Percentiles rank a stretch among this genome's conserved stretches.
Conservation (phyloP, 2,329 filamentous ascomycete genomes). For the Ophiostoma perfectum region DNA sequence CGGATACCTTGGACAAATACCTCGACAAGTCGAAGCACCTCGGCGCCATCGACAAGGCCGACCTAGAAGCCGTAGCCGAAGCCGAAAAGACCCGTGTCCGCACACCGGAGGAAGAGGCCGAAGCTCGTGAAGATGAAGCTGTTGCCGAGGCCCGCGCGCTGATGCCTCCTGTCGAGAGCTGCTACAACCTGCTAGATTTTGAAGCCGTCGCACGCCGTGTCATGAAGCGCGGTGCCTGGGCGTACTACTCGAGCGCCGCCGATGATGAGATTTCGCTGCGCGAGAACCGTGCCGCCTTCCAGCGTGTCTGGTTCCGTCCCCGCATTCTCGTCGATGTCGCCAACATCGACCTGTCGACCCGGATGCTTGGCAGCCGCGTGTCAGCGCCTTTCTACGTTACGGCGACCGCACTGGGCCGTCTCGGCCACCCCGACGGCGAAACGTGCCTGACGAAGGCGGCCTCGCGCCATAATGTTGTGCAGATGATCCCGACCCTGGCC, state of each 20-base stretch:
- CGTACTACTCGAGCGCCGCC: slow-evolving; percentile 91
- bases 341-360: slow-evolving; percentile 78
- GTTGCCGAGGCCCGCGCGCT: slow-evolving; percentile 66
- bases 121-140: slow-evolving; percentile 54
- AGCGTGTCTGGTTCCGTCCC: slow-evolving; percentile 95
- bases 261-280: slow-evolving; percentile 89
- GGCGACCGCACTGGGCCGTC: slow-evolving; percentile 89
- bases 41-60: slow-evolving; percentile 67
- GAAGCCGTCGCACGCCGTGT: slow-evolving; percentile 82
- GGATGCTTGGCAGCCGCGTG: slow-evolving; percentile 84
- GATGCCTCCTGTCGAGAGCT: slow-evolving; percentile 78
- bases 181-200: slow-evolving; percentile 93
- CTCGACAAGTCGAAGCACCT: slow-evolving; percentile 80
- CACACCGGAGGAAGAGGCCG: slow-evolving; percentile 51
- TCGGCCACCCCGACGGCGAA: slow-evolving; percentile 90
- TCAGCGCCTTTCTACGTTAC: slow-evolving; percentile 93
- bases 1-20: slow-evolving; percentile 81
- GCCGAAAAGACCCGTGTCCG: slow-evolving; percentile 42
- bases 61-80: slow-evolving; percentile 67
- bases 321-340: slow-evolving; percentile 85
- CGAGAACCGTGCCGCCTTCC: slow-evolving; percentile 92
- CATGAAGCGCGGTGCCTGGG: slow-evolving; percentile 97
- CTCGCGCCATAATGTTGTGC: slow-evolving; percentile 79
- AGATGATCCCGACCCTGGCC: slow-evolving; percentile 97
- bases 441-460: slow-evolving; percentile 83